Conservation (phyloP, 1,284 basidiomycete species). For the Cryptococcus depauperatus region DNA sequence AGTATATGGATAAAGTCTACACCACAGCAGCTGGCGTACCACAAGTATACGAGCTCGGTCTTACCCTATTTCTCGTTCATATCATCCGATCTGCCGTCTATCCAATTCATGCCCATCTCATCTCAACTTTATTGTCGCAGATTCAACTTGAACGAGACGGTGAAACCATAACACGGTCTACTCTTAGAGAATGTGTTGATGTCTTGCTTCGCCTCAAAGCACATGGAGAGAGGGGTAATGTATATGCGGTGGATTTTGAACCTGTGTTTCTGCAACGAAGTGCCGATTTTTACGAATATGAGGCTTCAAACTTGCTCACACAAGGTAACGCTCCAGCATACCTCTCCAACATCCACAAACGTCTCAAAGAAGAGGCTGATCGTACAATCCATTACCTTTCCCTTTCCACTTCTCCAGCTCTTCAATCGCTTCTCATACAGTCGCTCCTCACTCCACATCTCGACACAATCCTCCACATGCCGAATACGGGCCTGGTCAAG, state of each 20-base stretch:
- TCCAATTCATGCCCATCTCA: slow-evolving; percentile 75
- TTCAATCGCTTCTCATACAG: slow-evolving; percentile 69
- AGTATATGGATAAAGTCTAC: slow-evolving; percentile 94
- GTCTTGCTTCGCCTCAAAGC: slow-evolving; percentile 53
- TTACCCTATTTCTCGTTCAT: slow-evolving; percentile 73
- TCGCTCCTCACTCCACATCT: slow-evolving; percentile 74
- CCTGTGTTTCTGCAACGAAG: slow-evolving; percentile 72
- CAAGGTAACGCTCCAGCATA: slow-evolving; percentile 76
- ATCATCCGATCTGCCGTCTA: slow-evolving; percentile 58
- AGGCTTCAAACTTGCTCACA: slow-evolving; percentile 64
- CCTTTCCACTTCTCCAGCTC: slow-evolving; percentile 59
- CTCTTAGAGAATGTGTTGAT: slow-evolving; percentile 82
- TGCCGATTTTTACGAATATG: slow-evolving; percentile 67
- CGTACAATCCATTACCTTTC: slow-evolving; percentile 86
- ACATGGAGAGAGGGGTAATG: slow-evolving; percentile 48
- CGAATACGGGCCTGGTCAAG: slow-evolving; percentile 72
- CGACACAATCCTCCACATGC: slow-evolving; percentile 64
- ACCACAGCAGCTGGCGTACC: slow-evolving; percentile 64
- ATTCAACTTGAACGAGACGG: slow-evolving; percentile 89
- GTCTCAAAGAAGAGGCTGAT: slow-evolving; percentile 75
- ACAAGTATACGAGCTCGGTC: slow-evolving; percentile 72
- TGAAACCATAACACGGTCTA: slow-evolving; percentile 80
- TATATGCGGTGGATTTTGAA: slow-evolving; percentile 83
- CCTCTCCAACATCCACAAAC: slow-evolving; percentile 66
- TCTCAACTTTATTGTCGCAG: slow-evolving; percentile 73